Conservation (phyloP, 345 rosid species). For the Clausena lansium region DNA sequence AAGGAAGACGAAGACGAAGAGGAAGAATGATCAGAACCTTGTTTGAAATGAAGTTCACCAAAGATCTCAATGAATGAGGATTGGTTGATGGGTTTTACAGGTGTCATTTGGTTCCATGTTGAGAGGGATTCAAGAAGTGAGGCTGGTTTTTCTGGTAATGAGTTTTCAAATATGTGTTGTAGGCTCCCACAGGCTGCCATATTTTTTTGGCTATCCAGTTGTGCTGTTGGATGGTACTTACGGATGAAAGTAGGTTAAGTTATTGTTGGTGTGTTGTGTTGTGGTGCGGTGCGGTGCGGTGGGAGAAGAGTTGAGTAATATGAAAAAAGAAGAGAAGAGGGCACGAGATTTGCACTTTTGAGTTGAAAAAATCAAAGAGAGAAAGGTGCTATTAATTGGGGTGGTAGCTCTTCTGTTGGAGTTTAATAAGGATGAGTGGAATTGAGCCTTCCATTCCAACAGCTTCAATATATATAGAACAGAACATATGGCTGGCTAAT, state of each 20-base stretch:
- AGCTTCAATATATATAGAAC: too few relatives aligned
- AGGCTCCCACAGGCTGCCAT: slow-evolving; percentile 81
- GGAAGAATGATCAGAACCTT: slow-evolving; percentile 20
- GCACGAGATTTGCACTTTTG: slow-evolving; percentile 29
- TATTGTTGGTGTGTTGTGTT: not conserved
- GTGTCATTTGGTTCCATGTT: slow-evolving; percentile 58
- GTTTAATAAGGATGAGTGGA: slow-evolving; percentile 42
- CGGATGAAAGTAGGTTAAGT: slow-evolving; percentile 1
- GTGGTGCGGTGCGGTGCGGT: not conserved
- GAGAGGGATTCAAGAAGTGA: slow-evolving; percentile 56
- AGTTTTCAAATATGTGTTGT: slow-evolving; percentile 62
- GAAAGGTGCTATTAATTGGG: slow-evolving; percentile 31
- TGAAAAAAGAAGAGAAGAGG: slow-evolving; percentile 2
- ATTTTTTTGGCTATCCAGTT: slow-evolving; percentile 20
- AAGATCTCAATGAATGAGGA: slow-evolving; percentile 66
- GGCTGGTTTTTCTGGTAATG: slow-evolving; percentile 46
- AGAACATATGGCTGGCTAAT: too few relatives aligned
- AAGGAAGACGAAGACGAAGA: not conserved
- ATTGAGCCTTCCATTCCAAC: slow-evolving; percentile 6
- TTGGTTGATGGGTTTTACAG: slow-evolving; percentile 31
- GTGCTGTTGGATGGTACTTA: not conserved
- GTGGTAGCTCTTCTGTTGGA: slow-evolving; percentile 20
- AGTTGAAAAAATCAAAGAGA: slow-evolving; percentile 37
- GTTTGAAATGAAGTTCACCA: slow-evolving; percentile 73
- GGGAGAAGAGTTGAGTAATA: not conserved